phyloP scores from a whole-genome alignment of 2,329 filamentous ascomycete genomes.

The Teratosphaeriaceae sp. region DNA sequence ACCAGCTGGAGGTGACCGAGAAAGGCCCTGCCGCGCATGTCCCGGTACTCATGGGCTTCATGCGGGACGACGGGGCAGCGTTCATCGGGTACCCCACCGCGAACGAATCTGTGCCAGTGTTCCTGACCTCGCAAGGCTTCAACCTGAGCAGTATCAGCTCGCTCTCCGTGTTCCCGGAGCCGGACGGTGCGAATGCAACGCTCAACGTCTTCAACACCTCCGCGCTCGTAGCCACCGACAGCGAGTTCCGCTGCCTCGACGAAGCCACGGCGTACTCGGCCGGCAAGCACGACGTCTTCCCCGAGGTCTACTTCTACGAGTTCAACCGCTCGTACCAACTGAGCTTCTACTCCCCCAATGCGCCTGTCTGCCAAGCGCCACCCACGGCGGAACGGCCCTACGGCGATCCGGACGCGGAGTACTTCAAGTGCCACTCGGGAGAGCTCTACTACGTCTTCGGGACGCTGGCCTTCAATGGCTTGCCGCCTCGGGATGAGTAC shows the following conservation, averaged over 20 bases:
- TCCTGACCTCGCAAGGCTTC: constrained; percentile 12
- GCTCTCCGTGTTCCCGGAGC: constrained; percentile 18
- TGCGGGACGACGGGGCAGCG: constrained; percentile 30
- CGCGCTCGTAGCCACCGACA: constrained; percentile 27
- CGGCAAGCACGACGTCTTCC: constrained; percentile 26
- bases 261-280: constrained; percentile 32
- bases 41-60: constrained; percentile 32
- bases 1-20: constrained; percentile 18
- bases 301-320: constrained; percentile 30
- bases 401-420: constrained; percentile 33
- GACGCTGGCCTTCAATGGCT: constrained; percentile 14
- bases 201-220: constrained; percentile 29
- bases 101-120: constrained; percentile 18
- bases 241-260: constrained; percentile 31
- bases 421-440: constrained; percentile 38
- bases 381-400: constrained; percentile 24
- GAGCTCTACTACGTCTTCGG: constrained; percentile 36
- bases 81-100: constrained; percentile 25
- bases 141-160: constrained; percentile 8
- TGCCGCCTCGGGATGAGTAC: constrained; percentile 22
- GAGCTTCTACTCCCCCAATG: constrained; percentile 14
- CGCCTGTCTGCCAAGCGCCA: constrained; percentile 24
- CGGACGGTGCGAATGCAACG: constrained; percentile 7
- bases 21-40: constrained; percentile 18
- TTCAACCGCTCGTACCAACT: constrained; percentile 39